Evolutionary conservation across 1,139 yeast genomes (phyloP).

Genomic region (Sugiyamaella novakii): DNA sequence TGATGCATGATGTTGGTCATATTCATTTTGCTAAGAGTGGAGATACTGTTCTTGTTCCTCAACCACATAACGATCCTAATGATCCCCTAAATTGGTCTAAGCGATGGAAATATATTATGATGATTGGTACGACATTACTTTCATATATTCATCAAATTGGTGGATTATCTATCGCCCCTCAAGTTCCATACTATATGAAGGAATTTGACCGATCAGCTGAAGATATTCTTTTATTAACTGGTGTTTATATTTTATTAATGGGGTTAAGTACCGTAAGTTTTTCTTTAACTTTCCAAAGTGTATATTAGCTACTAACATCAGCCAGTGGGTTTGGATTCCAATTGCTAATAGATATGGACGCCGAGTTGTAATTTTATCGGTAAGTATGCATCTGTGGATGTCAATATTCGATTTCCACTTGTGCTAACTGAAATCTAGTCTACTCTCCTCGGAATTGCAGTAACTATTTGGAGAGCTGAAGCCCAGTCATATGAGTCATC

Average conservation of each 20-base stretch:
- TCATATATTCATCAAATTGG: slow-evolving; percentile 35
- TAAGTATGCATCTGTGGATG: too few species aligned
- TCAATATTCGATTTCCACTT: too few species aligned
- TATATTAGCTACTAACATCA: too few species aligned
- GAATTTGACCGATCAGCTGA: slow-evolving; percentile 35
- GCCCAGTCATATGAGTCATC: slow-evolving; percentile 40
- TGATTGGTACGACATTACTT: slow-evolving; percentile 32
- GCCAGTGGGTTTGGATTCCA: slow-evolving; percentile 39
- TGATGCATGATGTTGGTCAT: slow-evolving; percentile 48
- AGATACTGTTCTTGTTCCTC: slow-evolving; percentile 39
- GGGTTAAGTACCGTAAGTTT: slow-evolving; percentile 39
- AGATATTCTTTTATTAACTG: slow-evolving; percentile 38
- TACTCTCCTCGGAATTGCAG: slow-evolving; percentile 37
- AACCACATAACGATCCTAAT: slow-evolving; percentile 40
- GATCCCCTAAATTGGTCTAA: slow-evolving; percentile 39
- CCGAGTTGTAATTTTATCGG: slow-evolving; percentile 35
- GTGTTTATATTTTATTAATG: slow-evolving; percentile 36
- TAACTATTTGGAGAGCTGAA: slow-evolving; percentile 41
- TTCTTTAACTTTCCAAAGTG: too few species aligned
- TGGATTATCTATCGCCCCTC: slow-evolving; percentile 33
- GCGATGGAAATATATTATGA: slow-evolving; percentile 31
- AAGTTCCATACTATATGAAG: slow-evolving; percentile 28
- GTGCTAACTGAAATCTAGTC: too few species aligned
- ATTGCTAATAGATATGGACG: slow-evolving; percentile 40
- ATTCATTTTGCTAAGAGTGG: slow-evolving; percentile 45